These are phyloP conservation scores for Meripilus lineatus DNA, from an alignment of 1,284 basidiomycete species.

Conservation along the genomic window DNA sequence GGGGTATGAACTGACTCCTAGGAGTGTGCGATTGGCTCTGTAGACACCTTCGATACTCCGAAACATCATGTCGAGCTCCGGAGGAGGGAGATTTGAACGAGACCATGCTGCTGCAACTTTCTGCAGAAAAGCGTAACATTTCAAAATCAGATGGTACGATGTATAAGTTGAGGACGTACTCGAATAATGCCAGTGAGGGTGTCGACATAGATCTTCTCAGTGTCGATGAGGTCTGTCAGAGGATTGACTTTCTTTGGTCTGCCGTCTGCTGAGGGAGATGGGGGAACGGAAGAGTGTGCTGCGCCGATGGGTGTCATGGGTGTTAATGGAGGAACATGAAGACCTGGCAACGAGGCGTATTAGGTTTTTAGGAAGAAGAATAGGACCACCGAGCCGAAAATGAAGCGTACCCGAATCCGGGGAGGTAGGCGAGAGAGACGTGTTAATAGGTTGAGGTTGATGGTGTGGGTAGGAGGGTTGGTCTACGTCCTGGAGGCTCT, in stretches of 20 bases:
- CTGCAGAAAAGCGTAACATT: constrained; percentile 36
- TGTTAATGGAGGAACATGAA: constrained; percentile 17
- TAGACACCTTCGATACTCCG: constrained; percentile 89
- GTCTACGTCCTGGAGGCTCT: constrained; percentile 21
- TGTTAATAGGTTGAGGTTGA: constrained; percentile 25
- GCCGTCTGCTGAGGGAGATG: constrained; percentile 32
- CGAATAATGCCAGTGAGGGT: constrained; percentile 87
- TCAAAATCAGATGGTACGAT: constrained; percentile 10
- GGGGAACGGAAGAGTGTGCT: constrained; percentile 16
- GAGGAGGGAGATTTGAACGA: constrained; percentile 87
- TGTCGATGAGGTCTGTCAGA: constrained; percentile 89
- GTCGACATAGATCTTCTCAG: constrained; percentile 92
- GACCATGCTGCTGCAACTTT: constrained; percentile 98
- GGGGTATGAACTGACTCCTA: constrained; percentile 48
- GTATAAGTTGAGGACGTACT: constrained; percentile 48
- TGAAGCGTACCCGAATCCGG: constrained; percentile 17
- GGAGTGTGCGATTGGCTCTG: constrained; percentile 83
- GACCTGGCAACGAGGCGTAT: constrained; percentile 16
- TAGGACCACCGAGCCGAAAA: constrained; percentile 9
- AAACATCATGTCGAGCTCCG: constrained; percentile 92
- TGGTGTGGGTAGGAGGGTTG: constrained; percentile 8
- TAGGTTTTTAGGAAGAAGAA: background rate
- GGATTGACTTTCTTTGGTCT: constrained; percentile 73
- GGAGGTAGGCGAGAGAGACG: constrained; percentile 26
- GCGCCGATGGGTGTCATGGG: constrained; percentile 20